Evolutionary conservation across 164 flowering plant genomes (phyloP).

Genomic region (Aristolochia contorta): DNA sequence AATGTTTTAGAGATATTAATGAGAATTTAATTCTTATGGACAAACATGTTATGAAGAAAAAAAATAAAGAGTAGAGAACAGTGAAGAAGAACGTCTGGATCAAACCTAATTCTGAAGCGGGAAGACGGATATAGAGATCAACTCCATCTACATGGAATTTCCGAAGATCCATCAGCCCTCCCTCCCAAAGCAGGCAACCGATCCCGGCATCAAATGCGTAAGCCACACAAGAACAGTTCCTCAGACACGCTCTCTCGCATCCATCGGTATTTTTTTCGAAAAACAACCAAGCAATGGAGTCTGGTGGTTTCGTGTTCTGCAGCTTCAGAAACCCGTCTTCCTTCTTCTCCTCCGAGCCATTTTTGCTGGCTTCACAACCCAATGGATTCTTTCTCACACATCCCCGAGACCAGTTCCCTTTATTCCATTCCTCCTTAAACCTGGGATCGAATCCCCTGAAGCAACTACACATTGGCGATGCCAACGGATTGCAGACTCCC

Average conservation of each 20-base stretch:
- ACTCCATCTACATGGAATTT: not conserved
- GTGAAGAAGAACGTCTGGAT: not conserved
- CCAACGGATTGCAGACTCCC: no score
- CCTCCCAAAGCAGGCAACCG: slow-evolving; percentile 16
- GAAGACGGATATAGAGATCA: no score
- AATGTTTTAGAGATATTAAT: no score
- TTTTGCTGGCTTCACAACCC: not conserved
- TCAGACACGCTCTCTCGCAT: no score
- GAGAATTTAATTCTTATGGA: no score
- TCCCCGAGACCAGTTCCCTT: not conserved
- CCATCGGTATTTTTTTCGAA: no score
- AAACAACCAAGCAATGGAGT: no score
- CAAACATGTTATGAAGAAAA: not conserved
- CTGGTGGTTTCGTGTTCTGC: no score
- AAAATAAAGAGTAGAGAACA: not conserved
- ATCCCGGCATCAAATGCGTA: slow-evolving; percentile 8
- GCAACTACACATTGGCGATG: no score
- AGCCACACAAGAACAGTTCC: slow-evolving; percentile 14
- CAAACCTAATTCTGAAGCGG: slow-evolving; percentile 8
- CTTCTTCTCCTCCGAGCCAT: not conserved
- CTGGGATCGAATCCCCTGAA: no score
- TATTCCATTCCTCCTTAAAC: no score
- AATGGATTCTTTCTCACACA: not conserved
- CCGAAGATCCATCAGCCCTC: slow-evolving; percentile 9
- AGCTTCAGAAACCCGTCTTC: no score